These are phyloP conservation scores for Phytopythium cucurbitacearum DNA, from an alignment of 352 stramenopile genomes.

Conservation along the genomic window DNA sequence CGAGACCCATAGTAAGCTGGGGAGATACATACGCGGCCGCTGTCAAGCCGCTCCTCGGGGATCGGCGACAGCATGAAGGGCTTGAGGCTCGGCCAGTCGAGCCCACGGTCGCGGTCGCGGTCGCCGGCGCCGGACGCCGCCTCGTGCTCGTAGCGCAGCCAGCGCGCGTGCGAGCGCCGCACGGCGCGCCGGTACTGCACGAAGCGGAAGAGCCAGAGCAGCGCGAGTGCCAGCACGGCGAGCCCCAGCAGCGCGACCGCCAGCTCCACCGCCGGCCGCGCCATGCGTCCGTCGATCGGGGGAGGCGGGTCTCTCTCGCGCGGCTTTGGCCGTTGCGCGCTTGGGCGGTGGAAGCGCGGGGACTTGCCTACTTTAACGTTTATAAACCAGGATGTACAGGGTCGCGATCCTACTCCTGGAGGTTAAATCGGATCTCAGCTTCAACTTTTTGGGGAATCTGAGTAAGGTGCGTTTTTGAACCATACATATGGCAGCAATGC, in stretches of 20 bases:
- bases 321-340: too few relatives aligned
- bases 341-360: too few relatives aligned
- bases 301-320: not conserved
- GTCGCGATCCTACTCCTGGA: too few relatives aligned
- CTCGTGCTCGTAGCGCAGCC: conserved; percentile 44
- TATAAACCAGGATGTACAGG: too few relatives aligned
- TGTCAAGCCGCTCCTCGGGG: conserved; percentile 51
- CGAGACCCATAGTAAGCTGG: not conserved
- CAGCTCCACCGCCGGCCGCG: conserved; percentile 33
- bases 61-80: conserved; percentile 67
- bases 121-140: conserved; percentile 13
- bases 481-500: too few relatives aligned
- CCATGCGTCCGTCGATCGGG: conserved; percentile 16
- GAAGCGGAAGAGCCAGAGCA: conserved; percentile 54
- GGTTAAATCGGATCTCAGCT: too few relatives aligned
- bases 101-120: conserved; percentile 1
- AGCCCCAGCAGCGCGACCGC: conserved; percentile 33
- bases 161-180: conserved; percentile 55
- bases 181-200: conserved; percentile 60
- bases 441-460: too few relatives aligned
- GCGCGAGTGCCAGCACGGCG: conserved; percentile 31
- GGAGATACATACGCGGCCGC: conserved; percentile 30
- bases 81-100: conserved; percentile 50
- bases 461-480: too few relatives aligned
- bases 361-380: too few relatives aligned